Percentiles rank a stretch among this genome's conserved stretches.
These are phyloP conservation scores for Leucocoprinus sp. DNA, from an alignment of 768 basidiomycete genomes.

Conservation along the genomic window DNA sequence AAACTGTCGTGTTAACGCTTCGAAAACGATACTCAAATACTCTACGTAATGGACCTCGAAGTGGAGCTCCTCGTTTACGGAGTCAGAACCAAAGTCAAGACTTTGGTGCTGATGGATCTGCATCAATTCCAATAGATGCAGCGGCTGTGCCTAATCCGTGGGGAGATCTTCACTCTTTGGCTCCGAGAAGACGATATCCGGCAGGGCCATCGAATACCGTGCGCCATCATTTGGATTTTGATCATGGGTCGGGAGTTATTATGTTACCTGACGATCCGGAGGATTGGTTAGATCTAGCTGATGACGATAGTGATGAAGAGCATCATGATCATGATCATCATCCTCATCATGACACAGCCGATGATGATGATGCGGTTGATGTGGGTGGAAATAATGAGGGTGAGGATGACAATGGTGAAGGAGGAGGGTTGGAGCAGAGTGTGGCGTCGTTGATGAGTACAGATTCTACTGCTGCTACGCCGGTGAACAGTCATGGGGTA, in stretches of 20 bases:
- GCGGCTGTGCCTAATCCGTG: slow-evolving; percentile 44
- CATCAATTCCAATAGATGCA: slow-evolving; percentile 18
- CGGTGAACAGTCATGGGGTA: slow-evolving; percentile 12
- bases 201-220: slow-evolving; percentile 18
- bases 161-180: slow-evolving; percentile 35
- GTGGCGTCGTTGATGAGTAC: slow-evolving; percentile 21
- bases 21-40: slow-evolving; percentile 57
- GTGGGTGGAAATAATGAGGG: no score
- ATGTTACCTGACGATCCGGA: slow-evolving; percentile 71
- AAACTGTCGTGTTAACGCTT: slow-evolving; percentile 77
- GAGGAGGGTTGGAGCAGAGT: slow-evolving; percentile 21
- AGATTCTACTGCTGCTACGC: slow-evolving; percentile 10
- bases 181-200: slow-evolving; percentile 13
- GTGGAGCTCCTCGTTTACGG: background rate
- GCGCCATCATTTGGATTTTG: slow-evolving; percentile 69
- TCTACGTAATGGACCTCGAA: slow-evolving; percentile 11
- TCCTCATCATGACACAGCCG: slow-evolving; percentile 30
- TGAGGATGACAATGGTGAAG: background rate
- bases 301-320: slow-evolving; percentile 17
- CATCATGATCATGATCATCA: background rate
- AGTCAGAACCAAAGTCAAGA: background rate
- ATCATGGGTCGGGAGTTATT: slow-evolving; percentile 82
- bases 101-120: no score
- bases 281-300: slow-evolving; percentile 53
- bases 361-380: slow-evolving; percentile 15